Conservation (phyloP, 768 basidiomycete genomes). For the Boletus edulis region DNA sequence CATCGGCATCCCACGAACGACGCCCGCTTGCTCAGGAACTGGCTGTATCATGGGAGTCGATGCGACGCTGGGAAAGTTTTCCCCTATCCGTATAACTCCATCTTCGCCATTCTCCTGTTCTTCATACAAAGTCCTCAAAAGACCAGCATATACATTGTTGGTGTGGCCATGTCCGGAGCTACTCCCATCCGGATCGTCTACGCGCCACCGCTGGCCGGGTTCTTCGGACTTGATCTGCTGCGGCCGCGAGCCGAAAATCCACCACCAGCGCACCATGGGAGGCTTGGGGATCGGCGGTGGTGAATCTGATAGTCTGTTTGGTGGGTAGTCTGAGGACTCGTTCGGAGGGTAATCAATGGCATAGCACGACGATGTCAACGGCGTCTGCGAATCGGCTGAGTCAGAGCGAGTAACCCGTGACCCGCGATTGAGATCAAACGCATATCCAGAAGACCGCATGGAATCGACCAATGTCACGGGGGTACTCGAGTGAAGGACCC, state of each 20-base stretch:
- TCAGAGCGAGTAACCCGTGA: slow-evolving; percentile 16
- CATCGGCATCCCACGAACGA: slow-evolving; percentile 1
- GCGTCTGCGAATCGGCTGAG: slow-evolving; percentile 30
- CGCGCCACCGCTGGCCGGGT: slow-evolving; percentile 20
- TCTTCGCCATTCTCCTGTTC: slow-evolving; percentile 4
- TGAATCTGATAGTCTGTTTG: neutral
- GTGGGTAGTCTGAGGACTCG: slow-evolving; percentile 9
- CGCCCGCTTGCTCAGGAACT: slow-evolving; percentile 5
- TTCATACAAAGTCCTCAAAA: slow-evolving; percentile 13
- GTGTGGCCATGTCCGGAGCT: slow-evolving; percentile 19
- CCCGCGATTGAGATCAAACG: slow-evolving; percentile 1
- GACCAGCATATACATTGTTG: slow-evolving; percentile 2
- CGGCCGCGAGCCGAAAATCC: slow-evolving; percentile 24
- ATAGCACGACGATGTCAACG: slow-evolving; percentile 14
- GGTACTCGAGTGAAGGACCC: slow-evolving; percentile 9
- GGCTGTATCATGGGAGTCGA: slow-evolving; percentile 14
- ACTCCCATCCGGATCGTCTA: slow-evolving; percentile 28
- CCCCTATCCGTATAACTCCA: slow-evolving; percentile 22
- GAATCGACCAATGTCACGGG: slow-evolving; percentile 25
- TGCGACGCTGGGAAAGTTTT: slow-evolving; percentile 7
- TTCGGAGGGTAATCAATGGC: slow-evolving; percentile 12
- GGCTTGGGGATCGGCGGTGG: slow-evolving; percentile 3
- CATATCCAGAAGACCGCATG: slow-evolving; percentile 6
- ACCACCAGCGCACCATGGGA: slow-evolving; percentile 22
- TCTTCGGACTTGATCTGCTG: slow-evolving; percentile 22